Base-by-base conservation (phyloP, 2,329 filamentous ascomycete genomes). In the Fusarium falciforme region DNA sequence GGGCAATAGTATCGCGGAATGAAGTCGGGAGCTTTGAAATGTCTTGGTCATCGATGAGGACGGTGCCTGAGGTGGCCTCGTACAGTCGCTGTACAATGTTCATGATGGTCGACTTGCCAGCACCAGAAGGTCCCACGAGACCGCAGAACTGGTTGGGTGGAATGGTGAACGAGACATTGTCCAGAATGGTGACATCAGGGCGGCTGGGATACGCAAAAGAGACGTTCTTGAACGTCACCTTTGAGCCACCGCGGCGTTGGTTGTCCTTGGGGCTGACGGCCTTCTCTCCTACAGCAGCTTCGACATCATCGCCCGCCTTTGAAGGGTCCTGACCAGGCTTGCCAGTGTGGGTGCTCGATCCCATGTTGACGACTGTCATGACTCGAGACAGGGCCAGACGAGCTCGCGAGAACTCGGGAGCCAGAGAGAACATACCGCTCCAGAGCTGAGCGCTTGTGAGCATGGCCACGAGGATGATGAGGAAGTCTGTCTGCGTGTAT, bases 341-440 rank as follows among this genome's bases (percentile, higher is more conserved):
- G 14, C 73, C 73, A 7, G 70, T 71, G 17, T 55, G 40, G 5
- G 67, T 75, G 7, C 76, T 74, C 5, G 77, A 83, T 9, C 85
- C 84, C 22, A 88, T 79, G 44, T 86, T 83, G 49, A 89, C 84
- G 14, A 89, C 80, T 61, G 80, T 83, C 67, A 89, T 83, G 42
- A 93, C 89, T 33, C 89, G 84, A 7, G 86, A 87, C 20, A 90
- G 88, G 4, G 93, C 90, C 2, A 86, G 85, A 22, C 87, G 88
- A 2, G 93, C 92, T 29, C 89, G 88, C 0, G 91, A 90, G 35
- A 95, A 87, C 72, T 95, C 93, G 0, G 92, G 93, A 0, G 92
- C 92, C 1, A 94, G 87, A 10, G 90, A 89, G 78, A 95, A 94
- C 80, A 94, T 90, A 76, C 93, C 90, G 12, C 92, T 91, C 85